These are phyloP conservation scores for Chrysoporthe deuterocubensis DNA, from an alignment of 2,329 filamentous ascomycete genomes.

Conservation along the genomic window DNA sequence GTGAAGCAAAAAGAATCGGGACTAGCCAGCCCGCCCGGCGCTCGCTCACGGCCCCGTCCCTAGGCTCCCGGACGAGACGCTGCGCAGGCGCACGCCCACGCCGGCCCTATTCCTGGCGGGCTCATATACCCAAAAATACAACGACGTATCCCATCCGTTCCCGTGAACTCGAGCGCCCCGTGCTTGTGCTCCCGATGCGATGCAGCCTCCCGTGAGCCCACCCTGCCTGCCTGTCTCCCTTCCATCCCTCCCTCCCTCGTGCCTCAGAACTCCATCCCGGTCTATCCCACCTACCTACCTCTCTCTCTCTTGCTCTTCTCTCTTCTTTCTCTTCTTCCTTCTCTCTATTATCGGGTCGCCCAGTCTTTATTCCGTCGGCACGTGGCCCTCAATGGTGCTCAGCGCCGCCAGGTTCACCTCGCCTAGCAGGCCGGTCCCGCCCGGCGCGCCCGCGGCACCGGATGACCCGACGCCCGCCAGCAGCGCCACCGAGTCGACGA, in stretches of 20 bases:
- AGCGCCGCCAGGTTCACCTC: constrained; percentile 62
- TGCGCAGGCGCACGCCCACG: too few relatives aligned
- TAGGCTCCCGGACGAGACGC: too few relatives aligned
- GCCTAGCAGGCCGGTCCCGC: constrained; percentile 45
- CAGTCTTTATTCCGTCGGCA: constrained; percentile 40
- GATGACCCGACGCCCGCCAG: constrained; percentile 51
- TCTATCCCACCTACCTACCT: not conserved
- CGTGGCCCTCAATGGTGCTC: constrained; percentile 56
- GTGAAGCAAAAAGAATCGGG: too few relatives aligned
- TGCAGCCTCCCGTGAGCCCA: not conserved
- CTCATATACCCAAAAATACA: not conserved
- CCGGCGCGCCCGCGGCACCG: constrained; percentile 34
- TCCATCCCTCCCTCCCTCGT: too few relatives aligned
- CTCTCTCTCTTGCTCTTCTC: not conserved
- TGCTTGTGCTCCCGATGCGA: not conserved
- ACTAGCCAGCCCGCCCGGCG: too few relatives aligned
- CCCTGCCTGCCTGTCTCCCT: not conserved
- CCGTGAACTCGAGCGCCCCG: not conserved
- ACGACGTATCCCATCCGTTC: not conserved
- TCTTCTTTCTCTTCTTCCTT: not conserved
- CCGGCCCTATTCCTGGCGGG: not conserved
- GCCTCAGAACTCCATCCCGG: not conserved
- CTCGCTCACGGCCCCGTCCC: too few relatives aligned
- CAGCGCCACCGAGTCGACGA: constrained; percentile 70
- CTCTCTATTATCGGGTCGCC: not conserved